These are phyloP conservation scores for Monotropa hypopitys DNA, from an alignment of 179 eudicot species.

Conservation along the genomic window DNA sequence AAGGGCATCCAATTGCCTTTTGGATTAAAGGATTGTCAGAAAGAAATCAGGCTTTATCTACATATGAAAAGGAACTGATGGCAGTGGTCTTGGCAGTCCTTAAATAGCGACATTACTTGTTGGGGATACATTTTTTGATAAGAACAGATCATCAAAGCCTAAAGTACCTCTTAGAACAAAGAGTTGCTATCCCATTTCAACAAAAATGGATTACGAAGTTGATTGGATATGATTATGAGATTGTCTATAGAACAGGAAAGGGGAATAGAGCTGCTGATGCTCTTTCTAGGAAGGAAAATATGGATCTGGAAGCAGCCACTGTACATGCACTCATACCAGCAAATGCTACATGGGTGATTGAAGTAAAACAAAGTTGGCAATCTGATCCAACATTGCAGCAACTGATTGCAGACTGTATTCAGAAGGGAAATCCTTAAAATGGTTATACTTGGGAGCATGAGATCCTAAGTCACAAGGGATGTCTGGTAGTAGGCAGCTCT, in stretches of 20 bases:
- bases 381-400: too few relatives aligned
- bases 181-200: background rate
- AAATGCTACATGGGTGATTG: background rate
- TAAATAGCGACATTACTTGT: slow-evolving; percentile 1
- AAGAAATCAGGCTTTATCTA: background rate
- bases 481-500: background rate
- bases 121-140: background rate
- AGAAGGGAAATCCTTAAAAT: too few relatives aligned
- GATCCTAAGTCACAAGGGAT: background rate
- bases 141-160: slow-evolving; percentile 1
- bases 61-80: slow-evolving; percentile 1
- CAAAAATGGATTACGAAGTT: slow-evolving; percentile 11
- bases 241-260: background rate
- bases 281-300: background rate
- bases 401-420: too few relatives aligned
- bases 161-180: background rate
- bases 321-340: background rate
- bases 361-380: too few relatives aligned
- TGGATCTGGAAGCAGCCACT: background rate
- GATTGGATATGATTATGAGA: background rate
- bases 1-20: too few relatives aligned
- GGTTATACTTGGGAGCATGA: too few relatives aligned
- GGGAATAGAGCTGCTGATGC: slow-evolving; percentile 3
- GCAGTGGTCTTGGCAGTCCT: background rate
- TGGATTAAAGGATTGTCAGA: too few relatives aligned